These are phyloP conservation scores for Orychophragmus violaceus DNA, from an alignment of 345 rosid genomes.

Conservation along the genomic window DNA sequence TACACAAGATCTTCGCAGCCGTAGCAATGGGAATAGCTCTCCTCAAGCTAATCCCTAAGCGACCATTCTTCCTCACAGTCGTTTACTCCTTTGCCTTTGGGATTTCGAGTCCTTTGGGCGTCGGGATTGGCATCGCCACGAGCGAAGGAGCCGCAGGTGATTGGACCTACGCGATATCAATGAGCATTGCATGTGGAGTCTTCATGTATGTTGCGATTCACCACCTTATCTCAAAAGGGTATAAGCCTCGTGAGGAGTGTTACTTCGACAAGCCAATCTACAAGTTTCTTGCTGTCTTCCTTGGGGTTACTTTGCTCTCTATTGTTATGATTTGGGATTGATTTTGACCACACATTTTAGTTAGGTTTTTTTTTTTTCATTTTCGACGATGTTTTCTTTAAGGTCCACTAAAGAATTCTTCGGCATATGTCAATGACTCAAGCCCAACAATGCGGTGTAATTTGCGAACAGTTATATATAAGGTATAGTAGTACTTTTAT, in stretches of 20 bases:
- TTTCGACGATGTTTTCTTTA: neutral
- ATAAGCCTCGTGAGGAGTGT: conserved; percentile 46
- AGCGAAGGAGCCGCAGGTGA: conserved; percentile 57
- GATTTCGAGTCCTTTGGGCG: conserved; percentile 66
- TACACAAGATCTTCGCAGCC: conserved; percentile 86
- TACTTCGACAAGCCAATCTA: conserved; percentile 55
- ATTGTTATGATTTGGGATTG: conserved; percentile 85
- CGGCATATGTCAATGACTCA: neutral
- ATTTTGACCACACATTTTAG: neutral
- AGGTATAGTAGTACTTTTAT: neutral
- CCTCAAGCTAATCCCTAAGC: conserved; percentile 64
- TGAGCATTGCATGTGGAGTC: conserved; percentile 86
- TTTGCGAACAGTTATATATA: neutral
- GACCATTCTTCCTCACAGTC: conserved; percentile 59
- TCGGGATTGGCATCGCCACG: conserved; percentile 76
- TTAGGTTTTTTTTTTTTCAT: no score
- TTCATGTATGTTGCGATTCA: conserved; percentile 74
- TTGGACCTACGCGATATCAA: conserved; percentile 72
- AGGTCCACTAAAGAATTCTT: neutral
- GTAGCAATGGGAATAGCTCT: conserved; percentile 85
- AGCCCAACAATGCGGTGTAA: conserved; percentile 18
- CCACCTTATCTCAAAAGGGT: conserved; percentile 81
- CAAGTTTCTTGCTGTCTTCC: conserved; percentile 65
- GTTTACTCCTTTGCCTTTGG: conserved; percentile 78
- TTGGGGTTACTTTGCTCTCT: conserved; percentile 60